Evolutionary conservation across 1,139 yeast species (phyloP).

Genomic region (Yamadazyma buinensis): DNA sequence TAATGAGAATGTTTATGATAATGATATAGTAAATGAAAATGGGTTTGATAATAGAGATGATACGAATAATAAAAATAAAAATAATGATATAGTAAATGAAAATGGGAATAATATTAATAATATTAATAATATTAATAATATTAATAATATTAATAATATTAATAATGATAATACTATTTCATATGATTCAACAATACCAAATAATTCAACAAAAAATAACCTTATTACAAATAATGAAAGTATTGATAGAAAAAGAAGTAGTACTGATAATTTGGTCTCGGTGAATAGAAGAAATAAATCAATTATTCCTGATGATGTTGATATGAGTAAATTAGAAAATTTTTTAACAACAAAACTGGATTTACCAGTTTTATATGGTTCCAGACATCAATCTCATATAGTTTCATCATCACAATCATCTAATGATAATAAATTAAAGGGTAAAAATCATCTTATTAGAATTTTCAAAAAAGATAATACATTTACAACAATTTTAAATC

Average conservation of each 20-base stretch:
- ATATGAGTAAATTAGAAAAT: not conserved
- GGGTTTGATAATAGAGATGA: not conserved
- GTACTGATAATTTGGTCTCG: no score
- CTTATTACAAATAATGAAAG: no score
- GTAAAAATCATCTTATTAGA: constrained; percentile 54
- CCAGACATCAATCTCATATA: constrained; percentile 24
- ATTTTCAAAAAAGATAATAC: constrained; percentile 79
- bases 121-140: not conserved
- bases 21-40: no score
- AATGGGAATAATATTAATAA: not conserved
- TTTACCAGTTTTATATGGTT: constrained; percentile 38
- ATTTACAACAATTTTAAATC: constrained; percentile 73
- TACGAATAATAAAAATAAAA: no score
- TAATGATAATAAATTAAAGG: constrained; percentile 20
- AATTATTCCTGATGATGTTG: not conserved
- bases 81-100: no score
- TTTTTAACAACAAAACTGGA: constrained; percentile 7
- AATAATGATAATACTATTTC: not conserved
- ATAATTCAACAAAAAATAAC: no score
- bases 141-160: no score
- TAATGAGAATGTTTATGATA: not conserved
- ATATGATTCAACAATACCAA: not conserved
- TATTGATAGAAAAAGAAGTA: no score
- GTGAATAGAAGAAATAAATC: no score
- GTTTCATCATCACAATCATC: constrained; percentile 12